Evolutionary conservation across 768 basidiomycete species (phyloP), one percentile per base, ranked within the genome.

Genomic region (Suillus cothurnatus): DNA sequence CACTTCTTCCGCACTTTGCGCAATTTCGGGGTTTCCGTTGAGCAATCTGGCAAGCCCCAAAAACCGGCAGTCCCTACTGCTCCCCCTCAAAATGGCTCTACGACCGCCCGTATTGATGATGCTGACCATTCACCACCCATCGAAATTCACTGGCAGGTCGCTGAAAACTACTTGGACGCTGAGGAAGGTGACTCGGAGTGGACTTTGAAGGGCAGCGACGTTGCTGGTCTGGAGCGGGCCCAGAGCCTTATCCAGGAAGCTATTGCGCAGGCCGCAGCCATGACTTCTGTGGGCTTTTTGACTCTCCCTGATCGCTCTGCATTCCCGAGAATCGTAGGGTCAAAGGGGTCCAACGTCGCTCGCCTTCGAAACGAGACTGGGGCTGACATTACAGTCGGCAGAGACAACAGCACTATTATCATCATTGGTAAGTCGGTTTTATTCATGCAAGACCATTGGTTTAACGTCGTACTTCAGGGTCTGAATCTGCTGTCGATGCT

Each of bases 281-380:
- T 91, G 82, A 85, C 89, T 2, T 89, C 93, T 68, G 87, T 93
- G 68, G 95, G 93, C 11, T 94, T 92, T 84, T 82, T 97, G 63
- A 95, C 91, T 11, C 81, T 97, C 49, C 80, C 87, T 47, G 91
- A 95, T 74, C 88, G 94, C 67, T 86, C 90, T 41, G 85, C 85
- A 39, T 98, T 98, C 87, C 95, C 96, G 17, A 85, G 94, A 69
- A 96, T 98, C 70, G 94, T 98, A 67, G 96, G 96, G 45, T 80
- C 90, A 14, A 97, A 96, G 79, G 95, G 95, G 61, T 81, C 94
- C 32, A 98, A 94, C 70, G 92, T 98, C 60, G 84, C 91, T 61
- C 91, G 95, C 58, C 84, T 98, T 61, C 88, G 95, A 63, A 85
- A 85, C 61, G 94, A 95, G 78, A 97, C 92, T 61, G 93, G 94